Conservation (phyloP, 495 filamentous ascomycete genomes). For the Penicillium malachiteum region DNA sequence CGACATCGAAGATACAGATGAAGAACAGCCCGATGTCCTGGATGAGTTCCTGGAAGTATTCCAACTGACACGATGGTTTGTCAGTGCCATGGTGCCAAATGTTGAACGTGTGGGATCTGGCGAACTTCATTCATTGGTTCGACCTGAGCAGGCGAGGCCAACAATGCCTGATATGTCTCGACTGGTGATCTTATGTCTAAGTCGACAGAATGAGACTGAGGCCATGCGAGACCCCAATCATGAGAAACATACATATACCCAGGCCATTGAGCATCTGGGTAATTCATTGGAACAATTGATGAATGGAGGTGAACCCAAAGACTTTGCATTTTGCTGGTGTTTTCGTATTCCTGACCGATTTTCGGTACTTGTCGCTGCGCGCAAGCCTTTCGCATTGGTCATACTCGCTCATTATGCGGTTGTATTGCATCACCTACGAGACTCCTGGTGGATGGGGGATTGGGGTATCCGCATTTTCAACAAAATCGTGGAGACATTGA, state of each 20-base stretch:
- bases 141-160: slow-evolving; percentile 19
- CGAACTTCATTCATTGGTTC: slow-evolving; percentile 33
- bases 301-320: slow-evolving; percentile 35
- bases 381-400: slow-evolving; percentile 54
- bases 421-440: slow-evolving; percentile 46
- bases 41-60: slow-evolving; percentile 47
- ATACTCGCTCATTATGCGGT: slow-evolving; percentile 53
- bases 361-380: slow-evolving; percentile 47
- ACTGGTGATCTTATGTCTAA: slow-evolving; percentile 32
- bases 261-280: slow-evolving; percentile 33
- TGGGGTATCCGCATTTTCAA: slow-evolving; percentile 38
- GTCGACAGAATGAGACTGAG: slow-evolving; percentile 29
- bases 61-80: slow-evolving; percentile 38
- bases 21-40: slow-evolving; percentile 21
- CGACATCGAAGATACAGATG: slow-evolving; percentile 13
- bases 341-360: slow-evolving; percentile 52
- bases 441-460: slow-evolving; percentile 53
- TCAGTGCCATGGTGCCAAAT: slow-evolving; percentile 29
- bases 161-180: slow-evolving; percentile 41
- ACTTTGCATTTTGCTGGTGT: slow-evolving; percentile 49
- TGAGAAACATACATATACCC: slow-evolving; percentile 29
- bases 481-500: slow-evolving; percentile 31
- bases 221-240: slow-evolving; percentile 24
- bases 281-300: slow-evolving; percentile 30
- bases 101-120: slow-evolving; percentile 36